These are phyloP conservation scores for Sporobolomyces phaffii DNA, from an alignment of 768 basidiomycete species.

Conservation along the genomic window DNA sequence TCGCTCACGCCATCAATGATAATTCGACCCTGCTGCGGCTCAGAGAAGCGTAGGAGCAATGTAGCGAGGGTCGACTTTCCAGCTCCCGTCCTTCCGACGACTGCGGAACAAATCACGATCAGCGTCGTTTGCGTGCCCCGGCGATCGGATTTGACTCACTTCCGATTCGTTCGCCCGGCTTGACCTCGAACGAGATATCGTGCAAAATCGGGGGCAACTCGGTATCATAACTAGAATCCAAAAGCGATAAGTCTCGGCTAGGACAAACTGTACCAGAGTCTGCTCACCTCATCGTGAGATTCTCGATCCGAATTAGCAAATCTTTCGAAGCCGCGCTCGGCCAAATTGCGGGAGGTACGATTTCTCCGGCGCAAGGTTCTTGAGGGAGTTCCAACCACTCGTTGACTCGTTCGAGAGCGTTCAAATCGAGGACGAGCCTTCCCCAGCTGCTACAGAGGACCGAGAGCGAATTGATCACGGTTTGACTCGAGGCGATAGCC, in stretches of 20 bases:
- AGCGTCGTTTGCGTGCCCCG: too few species aligned
- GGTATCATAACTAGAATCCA: constrained; percentile 57
- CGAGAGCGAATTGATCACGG: constrained; percentile 13
- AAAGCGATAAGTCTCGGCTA: too few species aligned
- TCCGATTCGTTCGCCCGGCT: constrained; percentile 58
- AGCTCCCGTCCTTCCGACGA: constrained; percentile 62
- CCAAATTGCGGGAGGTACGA: constrained; percentile 51
- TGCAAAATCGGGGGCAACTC: constrained; percentile 59
- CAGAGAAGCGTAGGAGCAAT: constrained; percentile 53
- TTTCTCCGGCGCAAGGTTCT: constrained; percentile 37
- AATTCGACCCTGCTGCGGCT: constrained; percentile 1
- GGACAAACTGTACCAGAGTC: too few species aligned
- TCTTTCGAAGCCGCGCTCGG: constrained; percentile 33
- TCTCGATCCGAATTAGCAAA: constrained; percentile 55
- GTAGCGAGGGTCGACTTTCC: constrained; percentile 35
- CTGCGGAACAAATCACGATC: too few species aligned
- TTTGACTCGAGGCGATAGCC: constrained; percentile 61
- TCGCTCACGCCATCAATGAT: constrained; percentile 55
- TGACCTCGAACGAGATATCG: constrained; percentile 57
- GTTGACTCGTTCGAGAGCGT: constrained; percentile 49
- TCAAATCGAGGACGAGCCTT: constrained; percentile 21
- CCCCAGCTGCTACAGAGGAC: constrained; percentile 20
- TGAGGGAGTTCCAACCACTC: constrained; percentile 43
- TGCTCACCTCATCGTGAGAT: constrained; percentile 53
- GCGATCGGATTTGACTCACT: too few species aligned